Base-by-base conservation (phyloP, 1,284 basidiomycete species). In the Austroboletus rostrupii region DNA sequence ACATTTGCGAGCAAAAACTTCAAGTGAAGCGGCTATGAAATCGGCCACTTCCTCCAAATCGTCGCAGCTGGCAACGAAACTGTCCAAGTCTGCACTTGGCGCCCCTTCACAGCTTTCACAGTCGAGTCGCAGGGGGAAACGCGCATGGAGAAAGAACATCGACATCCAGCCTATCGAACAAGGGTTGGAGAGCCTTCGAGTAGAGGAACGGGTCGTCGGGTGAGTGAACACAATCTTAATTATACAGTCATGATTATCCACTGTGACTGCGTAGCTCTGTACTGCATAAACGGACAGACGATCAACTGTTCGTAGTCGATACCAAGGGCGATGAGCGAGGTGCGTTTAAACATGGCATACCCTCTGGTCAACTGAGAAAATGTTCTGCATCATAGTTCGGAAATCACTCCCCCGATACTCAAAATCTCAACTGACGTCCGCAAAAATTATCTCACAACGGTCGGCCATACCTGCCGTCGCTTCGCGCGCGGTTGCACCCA, bases 61-160 rank as follows among this genome's bases (percentile, higher is more conserved):
- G 2, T 21, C 53, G 9, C 37, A 35, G 17, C 3, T 14, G 3
- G 4, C 29, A 14, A 28, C 32, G 19, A 61, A 64, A 40, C 9
- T 33, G 26, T 2, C 32, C 23, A 54, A 52, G 40, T 55, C 61
- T 3, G 43, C 31, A 3, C 38, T 64, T 3, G 62, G 64, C 4
- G 67, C 62, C 3, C 67, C 67, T 31, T 60, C 64, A 2, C 67
- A 66, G 31, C 55, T 54, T 13, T 56, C 48, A 5, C 92, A 95
- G 65, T 70, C 81, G 0, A 91, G 86, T 57, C 75, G 93, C 50
- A 97, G 93, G 68, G 90, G 92, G 44, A 97, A 96, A 71, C 83
- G 82, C 53, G 85, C 92, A 48, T 97, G 94, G 94, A 73, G 94
- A 61, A 97, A 97, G 72, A 90, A 96, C 68, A 83, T 94, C 47